phyloP scores from a whole-genome alignment of 2,329 filamentous ascomycete species.

The Calonectria hawksworthii region DNA sequence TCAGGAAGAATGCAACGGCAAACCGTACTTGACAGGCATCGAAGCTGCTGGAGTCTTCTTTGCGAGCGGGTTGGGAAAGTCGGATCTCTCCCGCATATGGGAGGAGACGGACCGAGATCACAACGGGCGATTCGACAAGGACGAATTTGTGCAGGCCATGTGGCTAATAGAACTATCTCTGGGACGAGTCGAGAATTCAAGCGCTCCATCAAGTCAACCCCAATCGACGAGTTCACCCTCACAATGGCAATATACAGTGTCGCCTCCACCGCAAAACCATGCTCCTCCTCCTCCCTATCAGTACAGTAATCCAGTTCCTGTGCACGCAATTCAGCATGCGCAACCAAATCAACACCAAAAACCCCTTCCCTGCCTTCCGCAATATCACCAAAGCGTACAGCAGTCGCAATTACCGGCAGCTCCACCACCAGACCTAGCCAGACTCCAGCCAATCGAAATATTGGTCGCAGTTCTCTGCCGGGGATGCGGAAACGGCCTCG shows the following conservation, averaged over 20 bases:
- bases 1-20: conserved; percentile 12
- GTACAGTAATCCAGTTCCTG: neutral
- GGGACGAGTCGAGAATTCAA: neutral
- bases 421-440: neutral
- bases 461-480: conserved; percentile 11
- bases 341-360: neutral
- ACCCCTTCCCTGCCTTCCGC: neutral
- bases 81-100: conserved; percentile 40
- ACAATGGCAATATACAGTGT: neutral
- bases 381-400: neutral
- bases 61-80: conserved; percentile 30
- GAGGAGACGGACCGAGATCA: conserved; percentile 39
- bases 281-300: neutral
- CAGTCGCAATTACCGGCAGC: neutral
- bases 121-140: conserved; percentile 38
- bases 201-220: neutral
- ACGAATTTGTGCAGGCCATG: conserved; percentile 43
- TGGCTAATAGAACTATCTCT: conserved; percentile 36
- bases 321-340: neutral
- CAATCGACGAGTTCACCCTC: neutral
- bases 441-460: conserved; percentile 15
- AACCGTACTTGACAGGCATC: conserved; percentile 34
- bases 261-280: neutral
- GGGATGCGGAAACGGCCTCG: conserved; percentile 18
- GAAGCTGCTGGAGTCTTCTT: conserved; percentile 38